phyloP scores from a whole-genome alignment of 352 stramenopile species.

The Globisporangium sylvaticum region DNA sequence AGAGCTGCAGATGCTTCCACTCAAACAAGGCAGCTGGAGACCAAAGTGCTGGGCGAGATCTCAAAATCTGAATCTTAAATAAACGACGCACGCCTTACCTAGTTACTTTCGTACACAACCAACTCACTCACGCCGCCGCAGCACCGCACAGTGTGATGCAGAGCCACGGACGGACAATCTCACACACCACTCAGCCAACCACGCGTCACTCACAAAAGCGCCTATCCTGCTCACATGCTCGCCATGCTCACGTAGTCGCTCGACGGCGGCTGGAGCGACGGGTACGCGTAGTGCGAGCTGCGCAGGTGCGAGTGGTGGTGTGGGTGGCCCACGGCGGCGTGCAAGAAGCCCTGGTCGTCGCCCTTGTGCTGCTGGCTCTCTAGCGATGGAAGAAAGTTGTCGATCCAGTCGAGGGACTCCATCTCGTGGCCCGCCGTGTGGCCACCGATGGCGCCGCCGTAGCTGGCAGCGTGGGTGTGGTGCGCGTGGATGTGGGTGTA shows the following conservation, averaged over 20 bases:
- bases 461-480: slow-evolving; percentile 9
- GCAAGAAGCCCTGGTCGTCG: not conserved
- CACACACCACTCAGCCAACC: not conserved
- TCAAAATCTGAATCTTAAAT: not conserved
- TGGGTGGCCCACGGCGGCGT: slow-evolving; percentile 22
- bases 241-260: slow-evolving; percentile 28
- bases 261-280: slow-evolving; percentile 6
- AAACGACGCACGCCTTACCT: not conserved
- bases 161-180: not conserved
- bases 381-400: slow-evolving; percentile 53
- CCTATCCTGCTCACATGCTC: slow-evolving; percentile 21
- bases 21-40: no score
- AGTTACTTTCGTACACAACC: not conserved
- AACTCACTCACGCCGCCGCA: not conserved
- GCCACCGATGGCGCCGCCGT: not conserved
- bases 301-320: slow-evolving; percentile 17
- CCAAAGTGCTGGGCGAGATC: no score
- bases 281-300: slow-evolving; percentile 20
- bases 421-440: slow-evolving; percentile 20
- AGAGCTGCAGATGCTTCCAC: no score
- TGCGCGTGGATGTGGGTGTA: slow-evolving; percentile 1
- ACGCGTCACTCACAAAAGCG: not conserved
- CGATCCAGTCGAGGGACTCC: slow-evolving; percentile 70
- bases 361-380: slow-evolving; percentile 17
- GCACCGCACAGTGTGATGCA: not conserved